A percentile compares a stretch with the other conserved stretches of the same genome.
phyloP scores from a whole-genome alignment of 805 yeast genomes.

The Monosporozyma aerobia region DNA sequence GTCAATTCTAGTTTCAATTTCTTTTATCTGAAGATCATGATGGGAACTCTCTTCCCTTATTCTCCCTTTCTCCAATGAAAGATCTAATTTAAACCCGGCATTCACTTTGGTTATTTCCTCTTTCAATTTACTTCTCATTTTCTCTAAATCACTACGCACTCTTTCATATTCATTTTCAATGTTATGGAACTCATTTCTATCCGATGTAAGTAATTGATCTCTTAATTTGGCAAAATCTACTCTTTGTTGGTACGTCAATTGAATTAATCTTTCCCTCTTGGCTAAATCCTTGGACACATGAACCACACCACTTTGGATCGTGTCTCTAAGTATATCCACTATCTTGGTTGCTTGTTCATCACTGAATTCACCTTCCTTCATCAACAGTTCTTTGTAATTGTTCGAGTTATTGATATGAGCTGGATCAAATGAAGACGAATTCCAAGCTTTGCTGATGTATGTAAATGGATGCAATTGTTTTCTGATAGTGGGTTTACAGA shows the following conservation, averaged over 20 bases:
- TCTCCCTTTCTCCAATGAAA: constrained; percentile 89
- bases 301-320: constrained; percentile 72
- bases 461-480: neutral
- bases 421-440: constrained; percentile 11
- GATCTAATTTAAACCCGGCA: constrained; percentile 83
- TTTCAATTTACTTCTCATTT: constrained; percentile 69
- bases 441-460: neutral
- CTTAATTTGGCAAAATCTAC: constrained; percentile 93
- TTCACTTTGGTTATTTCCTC: constrained; percentile 88
- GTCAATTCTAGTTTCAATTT: constrained; percentile 88
- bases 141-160: constrained; percentile 74
- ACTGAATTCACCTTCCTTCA: constrained; percentile 58
- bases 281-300: constrained; percentile 70
- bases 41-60: constrained; percentile 88
- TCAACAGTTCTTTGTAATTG: constrained; percentile 54
- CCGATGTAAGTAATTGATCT: constrained; percentile 84
- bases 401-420: constrained; percentile 61
- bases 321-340: constrained; percentile 59
- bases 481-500: neutral
- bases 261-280: constrained; percentile 72
- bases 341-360: constrained; percentile 73
- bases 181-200: constrained; percentile 73
- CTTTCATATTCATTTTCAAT: constrained; percentile 83
- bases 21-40: constrained; percentile 89
- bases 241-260: constrained; percentile 87